phyloP scores from a whole-genome alignment of 371 early-diverging fungal genomes.

The Synchytrium microbalum region DNA sequence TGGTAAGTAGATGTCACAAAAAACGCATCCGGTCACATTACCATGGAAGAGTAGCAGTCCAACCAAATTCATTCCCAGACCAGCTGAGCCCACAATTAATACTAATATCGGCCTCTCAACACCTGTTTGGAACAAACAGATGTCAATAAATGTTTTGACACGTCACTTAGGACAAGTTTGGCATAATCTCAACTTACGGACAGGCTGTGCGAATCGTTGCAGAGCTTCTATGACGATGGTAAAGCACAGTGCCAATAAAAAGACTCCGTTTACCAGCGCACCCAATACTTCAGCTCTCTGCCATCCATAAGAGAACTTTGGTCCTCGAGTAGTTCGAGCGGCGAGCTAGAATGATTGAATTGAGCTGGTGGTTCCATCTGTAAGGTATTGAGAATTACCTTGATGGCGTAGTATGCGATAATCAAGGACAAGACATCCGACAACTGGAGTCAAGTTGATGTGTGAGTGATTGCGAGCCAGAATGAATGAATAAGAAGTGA shows the following conservation, averaged over 20 bases:
- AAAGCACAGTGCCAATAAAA: slow-evolving; percentile 79
- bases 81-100: slow-evolving; percentile 72
- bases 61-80: slow-evolving; percentile 73
- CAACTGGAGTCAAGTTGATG: slow-evolving; percentile 34
- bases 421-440: slow-evolving; percentile 72
- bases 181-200: too few species aligned
- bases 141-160: too few species aligned
- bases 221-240: slow-evolving; percentile 83
- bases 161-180: too few species aligned
- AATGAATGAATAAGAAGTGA: too few species aligned
- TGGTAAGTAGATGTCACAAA: slow-evolving; percentile 26
- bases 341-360: too few species aligned
- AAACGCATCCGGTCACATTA: too few species aligned
- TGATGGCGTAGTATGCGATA: slow-evolving; percentile 80
- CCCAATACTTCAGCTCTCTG: slow-evolving; percentile 89
- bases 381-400: slow-evolving; percentile 30
- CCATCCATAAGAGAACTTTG: slow-evolving; percentile 65
- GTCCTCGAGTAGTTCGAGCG: neutral
- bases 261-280: slow-evolving; percentile 83
- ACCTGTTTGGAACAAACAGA: slow-evolving; percentile 30
- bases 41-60: slow-evolving; percentile 76
- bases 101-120: slow-evolving; percentile 69
- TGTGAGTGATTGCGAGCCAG: too few species aligned
- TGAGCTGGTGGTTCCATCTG: slow-evolving; percentile 3
- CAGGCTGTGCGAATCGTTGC: slow-evolving; percentile 65